Evolutionary conservation across 768 basidiomycete genomes (phyloP).

Genomic region (Amyloporia xantha): DNA sequence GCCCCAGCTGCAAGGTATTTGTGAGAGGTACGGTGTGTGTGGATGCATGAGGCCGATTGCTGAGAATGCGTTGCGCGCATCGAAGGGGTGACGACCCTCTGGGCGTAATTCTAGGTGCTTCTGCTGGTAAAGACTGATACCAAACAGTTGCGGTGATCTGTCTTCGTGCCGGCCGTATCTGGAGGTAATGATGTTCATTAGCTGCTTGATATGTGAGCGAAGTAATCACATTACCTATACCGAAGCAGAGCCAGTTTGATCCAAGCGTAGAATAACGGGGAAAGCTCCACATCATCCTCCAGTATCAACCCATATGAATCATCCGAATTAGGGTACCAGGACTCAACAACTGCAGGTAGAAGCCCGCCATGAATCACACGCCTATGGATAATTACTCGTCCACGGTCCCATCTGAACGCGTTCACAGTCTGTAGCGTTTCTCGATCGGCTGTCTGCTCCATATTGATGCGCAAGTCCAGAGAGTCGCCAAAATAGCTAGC

Average conservation of each 20-base stretch:
- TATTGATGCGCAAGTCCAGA: conserved; percentile 57
- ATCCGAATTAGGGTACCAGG: conserved; percentile 76
- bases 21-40: conserved; percentile 72
- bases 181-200: conserved; percentile 1
- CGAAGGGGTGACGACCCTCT: conserved; percentile 60
- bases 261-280: conserved; percentile 83
- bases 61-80: conserved; percentile 55
- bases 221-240: conserved; percentile 65
- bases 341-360: conserved; percentile 78
- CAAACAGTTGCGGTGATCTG: conserved; percentile 50
- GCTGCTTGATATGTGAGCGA: too few relatives aligned
- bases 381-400: conserved; percentile 55
- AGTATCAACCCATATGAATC: conserved; percentile 74
- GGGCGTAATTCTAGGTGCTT: conserved; percentile 71
- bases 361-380: conserved; percentile 76
- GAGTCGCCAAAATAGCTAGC: conserved; percentile 65
- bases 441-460: conserved; percentile 68
- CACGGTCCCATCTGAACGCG: conserved; percentile 53
- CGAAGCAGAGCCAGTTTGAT: conserved; percentile 70
- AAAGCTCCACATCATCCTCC: conserved; percentile 84
- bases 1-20: conserved; percentile 89
- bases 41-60: conserved; percentile 32
- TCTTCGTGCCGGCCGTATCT: conserved; percentile 49
- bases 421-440: conserved; percentile 50
- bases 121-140: conserved; percentile 83